Conservation (phyloP, 345 rosid genomes). For the Excoecaria cochinchinensis region DNA sequence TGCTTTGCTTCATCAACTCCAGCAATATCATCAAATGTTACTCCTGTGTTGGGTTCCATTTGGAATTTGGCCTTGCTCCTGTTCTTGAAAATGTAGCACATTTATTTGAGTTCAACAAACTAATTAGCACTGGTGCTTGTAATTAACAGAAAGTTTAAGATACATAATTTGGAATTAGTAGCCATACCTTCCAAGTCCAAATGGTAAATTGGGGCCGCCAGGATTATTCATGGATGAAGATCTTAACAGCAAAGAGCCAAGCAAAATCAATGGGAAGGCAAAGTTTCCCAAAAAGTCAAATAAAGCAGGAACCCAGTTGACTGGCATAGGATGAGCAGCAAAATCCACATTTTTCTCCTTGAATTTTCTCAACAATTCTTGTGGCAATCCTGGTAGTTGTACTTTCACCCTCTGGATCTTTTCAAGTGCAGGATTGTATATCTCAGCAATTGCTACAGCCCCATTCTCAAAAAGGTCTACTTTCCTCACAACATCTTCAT, state of each 20-base stretch:
- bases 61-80: constrained; percentile 81
- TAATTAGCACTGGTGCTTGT: too few relatives aligned
- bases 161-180: background rate
- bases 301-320: constrained; percentile 43
- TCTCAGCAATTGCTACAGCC: constrained; percentile 60
- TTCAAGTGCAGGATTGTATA: constrained; percentile 41
- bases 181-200: constrained; percentile 45
- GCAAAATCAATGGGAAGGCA: constrained; percentile 59
- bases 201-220: constrained; percentile 63
- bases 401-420: constrained; percentile 66
- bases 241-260: constrained; percentile 52
- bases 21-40: constrained; percentile 75
- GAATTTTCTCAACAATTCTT: constrained; percentile 56
- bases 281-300: constrained; percentile 56
- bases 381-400: constrained; percentile 63
- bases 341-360: constrained; percentile 65
- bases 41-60: constrained; percentile 79
- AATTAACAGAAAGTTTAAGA: too few relatives aligned
- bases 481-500: constrained; percentile 55
- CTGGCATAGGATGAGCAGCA: constrained; percentile 56
- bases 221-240: constrained; percentile 41
- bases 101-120: too few relatives aligned
- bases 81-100: constrained; percentile 7
- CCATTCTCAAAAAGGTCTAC: constrained; percentile 79
- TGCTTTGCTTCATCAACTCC: constrained; percentile 89